These are phyloP conservation scores for Fusarium sp. DNA, from an alignment of 2,329 filamentous ascomycete species.

Conservation along the genomic window DNA sequence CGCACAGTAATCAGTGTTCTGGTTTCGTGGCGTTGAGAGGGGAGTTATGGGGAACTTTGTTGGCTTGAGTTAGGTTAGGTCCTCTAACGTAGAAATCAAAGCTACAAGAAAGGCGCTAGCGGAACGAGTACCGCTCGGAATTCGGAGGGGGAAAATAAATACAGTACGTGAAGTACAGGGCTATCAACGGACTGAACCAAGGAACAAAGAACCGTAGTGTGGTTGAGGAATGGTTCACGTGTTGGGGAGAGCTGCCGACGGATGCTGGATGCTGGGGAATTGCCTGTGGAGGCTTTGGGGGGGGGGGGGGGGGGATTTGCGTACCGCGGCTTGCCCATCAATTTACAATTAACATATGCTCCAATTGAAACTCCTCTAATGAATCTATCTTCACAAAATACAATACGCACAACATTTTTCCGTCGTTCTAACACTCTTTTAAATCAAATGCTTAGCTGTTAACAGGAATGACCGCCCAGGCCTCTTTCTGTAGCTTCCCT, in stretches of 20 bases:
- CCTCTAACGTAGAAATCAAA: too few species aligned
- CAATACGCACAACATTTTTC: neutral
- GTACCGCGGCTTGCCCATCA: constrained; percentile 34
- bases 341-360: constrained; percentile 6
- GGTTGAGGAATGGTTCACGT: constrained; percentile 50
- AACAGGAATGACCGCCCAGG: too few species aligned
- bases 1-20: constrained; percentile 18
- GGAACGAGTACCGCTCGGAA: neutral
- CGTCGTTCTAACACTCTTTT: neutral
- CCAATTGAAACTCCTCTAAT: neutral
- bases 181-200: constrained; percentile 22
- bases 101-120: constrained; percentile 14
- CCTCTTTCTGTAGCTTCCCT: neutral
- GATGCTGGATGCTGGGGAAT: constrained; percentile 41
- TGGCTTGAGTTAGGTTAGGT: constrained; percentile 1
- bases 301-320: constrained; percentile 11
- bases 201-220: constrained; percentile 22
- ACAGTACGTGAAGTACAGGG: constrained; percentile 1
- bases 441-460: neutral
- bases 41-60: constrained; percentile 44
- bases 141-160: constrained; percentile 2
- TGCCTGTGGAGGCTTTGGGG: constrained; percentile 12
- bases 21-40: constrained; percentile 48
- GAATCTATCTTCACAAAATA: constrained; percentile 7
- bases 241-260: constrained; percentile 48